A percentile compares a stretch with the other conserved stretches of the same genome.
phyloP scores from a whole-genome alignment of 768 basidiomycete species.

The Lentinula lateritia region DNA sequence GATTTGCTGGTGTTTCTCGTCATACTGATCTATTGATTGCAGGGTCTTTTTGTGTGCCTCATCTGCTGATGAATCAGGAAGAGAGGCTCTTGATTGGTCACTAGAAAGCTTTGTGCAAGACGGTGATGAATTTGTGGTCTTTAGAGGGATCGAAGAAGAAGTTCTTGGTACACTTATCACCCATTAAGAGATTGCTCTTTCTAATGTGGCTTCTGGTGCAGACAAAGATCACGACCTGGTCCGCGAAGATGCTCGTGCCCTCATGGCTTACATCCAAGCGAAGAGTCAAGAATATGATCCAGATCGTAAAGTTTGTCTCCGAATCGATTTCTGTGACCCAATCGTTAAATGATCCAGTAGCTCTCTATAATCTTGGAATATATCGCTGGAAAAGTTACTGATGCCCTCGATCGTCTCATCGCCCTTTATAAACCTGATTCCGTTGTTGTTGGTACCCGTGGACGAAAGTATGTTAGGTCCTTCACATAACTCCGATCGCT shows the following conservation, averaged over 20 bases:
- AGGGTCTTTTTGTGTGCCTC: conserved; percentile 87
- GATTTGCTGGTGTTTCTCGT: not conserved
- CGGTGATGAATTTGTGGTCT: conserved; percentile 90
- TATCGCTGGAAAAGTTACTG: conserved; percentile 85
- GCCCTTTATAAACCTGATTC: conserved; percentile 90
- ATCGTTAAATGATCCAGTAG: conserved; percentile 24
- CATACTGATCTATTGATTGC: not conserved
- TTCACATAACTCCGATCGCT: not conserved
- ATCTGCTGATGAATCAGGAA: conserved; percentile 82
- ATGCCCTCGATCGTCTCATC: conserved; percentile 87
- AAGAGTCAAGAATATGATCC: conserved; percentile 76
- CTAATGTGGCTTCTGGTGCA: conserved; percentile 14
- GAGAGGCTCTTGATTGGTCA: conserved; percentile 90
- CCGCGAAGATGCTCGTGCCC: conserved; percentile 79
- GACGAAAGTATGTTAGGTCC: conserved; percentile 39
- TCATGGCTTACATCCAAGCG: conserved; percentile 76
- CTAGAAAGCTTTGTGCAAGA: conserved; percentile 79
- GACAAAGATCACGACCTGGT: conserved; percentile 74
- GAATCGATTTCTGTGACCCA: not conserved
- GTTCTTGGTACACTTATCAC: conserved; percentile 54
- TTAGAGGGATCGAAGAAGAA: conserved; percentile 85
- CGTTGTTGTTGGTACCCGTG: conserved; percentile 89
- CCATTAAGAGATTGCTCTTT: not conserved
- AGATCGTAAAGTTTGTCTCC: conserved; percentile 58
- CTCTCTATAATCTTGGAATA: conserved; percentile 91